Evolutionary conservation across 805 yeast species (phyloP).

Genomic region (Yarrowia keelungensis): DNA sequence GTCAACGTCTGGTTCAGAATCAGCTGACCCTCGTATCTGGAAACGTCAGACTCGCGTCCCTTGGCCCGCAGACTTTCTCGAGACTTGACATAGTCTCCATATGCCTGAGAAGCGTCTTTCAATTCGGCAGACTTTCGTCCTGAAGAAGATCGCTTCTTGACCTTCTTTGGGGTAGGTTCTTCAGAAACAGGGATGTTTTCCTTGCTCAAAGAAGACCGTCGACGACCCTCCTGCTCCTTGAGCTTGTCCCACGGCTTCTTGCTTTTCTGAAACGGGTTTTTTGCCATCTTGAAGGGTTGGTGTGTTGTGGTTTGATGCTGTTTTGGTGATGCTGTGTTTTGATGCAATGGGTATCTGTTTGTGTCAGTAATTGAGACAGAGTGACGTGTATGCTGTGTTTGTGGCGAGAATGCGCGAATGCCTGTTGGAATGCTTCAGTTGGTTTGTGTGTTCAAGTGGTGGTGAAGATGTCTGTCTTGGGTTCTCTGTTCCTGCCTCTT

Average conservation of each 20-base stretch:
- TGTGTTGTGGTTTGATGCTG: not conserved
- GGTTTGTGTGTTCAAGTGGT: not conserved
- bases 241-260: conserved; percentile 37
- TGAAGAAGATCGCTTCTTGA: conserved; percentile 6
- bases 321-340: no score
- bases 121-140: not conserved
- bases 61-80: conserved; percentile 18
- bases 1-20: conserved; percentile 17
- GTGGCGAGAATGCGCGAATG: no score
- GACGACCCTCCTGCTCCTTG: conserved; percentile 25
- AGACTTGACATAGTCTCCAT: conserved; percentile 27
- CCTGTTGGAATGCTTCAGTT: no score
- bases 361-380: no score
- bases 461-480: not conserved
- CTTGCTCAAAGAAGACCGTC: conserved; percentile 9
- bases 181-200: not conserved
- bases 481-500: not conserved
- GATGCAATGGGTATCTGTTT: conserved; percentile 1
- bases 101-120: not conserved
- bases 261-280: conserved; percentile 18
- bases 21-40: conserved; percentile 21
- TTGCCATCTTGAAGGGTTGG: not conserved
- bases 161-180: not conserved
- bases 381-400: no score
- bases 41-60: conserved; percentile 24